Base-by-base conservation (phyloP, 164 flowering plant genomes). In the Sextonia rubra region DNA sequence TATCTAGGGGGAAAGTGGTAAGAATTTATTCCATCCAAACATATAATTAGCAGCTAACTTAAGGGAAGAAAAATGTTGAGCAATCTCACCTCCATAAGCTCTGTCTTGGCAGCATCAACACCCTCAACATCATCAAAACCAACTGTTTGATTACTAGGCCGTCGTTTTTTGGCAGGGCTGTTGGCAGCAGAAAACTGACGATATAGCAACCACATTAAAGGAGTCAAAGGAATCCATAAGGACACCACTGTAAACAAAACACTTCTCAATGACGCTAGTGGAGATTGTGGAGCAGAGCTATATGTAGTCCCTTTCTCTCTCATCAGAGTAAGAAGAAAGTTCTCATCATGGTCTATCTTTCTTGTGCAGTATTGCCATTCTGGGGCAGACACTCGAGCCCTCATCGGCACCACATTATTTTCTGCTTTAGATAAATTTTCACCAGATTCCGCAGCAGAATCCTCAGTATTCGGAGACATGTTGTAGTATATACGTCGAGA, bases 51-150 rank as follows among this genome's bases (percentile, higher is more conserved):
- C 44, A 37, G 44, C 44, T 37, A 37, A 37, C 44, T 37, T 37
- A 37, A 37, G 3, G 24, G 23, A 55, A 17, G 64, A 71, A 37
- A 71, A 9, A 37, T 37, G 44, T 37, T 37, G 44, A 37, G 22
- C 49, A 65, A 73, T 60, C 79, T 69, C 76, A 92, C 99, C 97
- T 95, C 99, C 96, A 90, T 84, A 64, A 93, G 99, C 83, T 95
- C 99, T 29, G 85, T 76, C 79, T 95, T 95, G 22, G 99, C 98
- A 77, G 86, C 72, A 81, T 89, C 98, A 76, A 95, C 98, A 56
- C 99, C 99, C 81, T 95, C 98, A 71, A 95, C 99, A 76, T 95
- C 99, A 70, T 90, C 91, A 82, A 95, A 95, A 75, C 83, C 75
- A 63, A 90, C 91, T 22, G 77, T 74, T 80, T 85, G 89, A 74